These are phyloP conservation scores for Sporisorium scitamineum DNA, from an alignment of 1,284 basidiomycete genomes.

Conservation along the genomic window DNA sequence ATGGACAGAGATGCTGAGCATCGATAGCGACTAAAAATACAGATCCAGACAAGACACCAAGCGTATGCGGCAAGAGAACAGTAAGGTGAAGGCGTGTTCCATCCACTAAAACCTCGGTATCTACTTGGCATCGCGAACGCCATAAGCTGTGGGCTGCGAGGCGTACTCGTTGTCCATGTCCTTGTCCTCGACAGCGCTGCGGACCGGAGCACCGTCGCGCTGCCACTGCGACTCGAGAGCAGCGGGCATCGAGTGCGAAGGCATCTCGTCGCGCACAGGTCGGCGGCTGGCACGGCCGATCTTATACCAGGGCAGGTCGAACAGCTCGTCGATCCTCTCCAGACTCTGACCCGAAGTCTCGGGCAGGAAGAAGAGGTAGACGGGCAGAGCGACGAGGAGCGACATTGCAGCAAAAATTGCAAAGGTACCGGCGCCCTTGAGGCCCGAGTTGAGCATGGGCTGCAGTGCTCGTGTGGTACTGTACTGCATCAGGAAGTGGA, in stretches of 20 bases:
- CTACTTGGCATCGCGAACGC: conserved; percentile 39
- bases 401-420: conserved; percentile 42
- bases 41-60: neutral
- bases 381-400: conserved; percentile 32
- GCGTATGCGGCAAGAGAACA: neutral
- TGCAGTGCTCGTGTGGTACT: conserved; percentile 37
- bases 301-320: conserved; percentile 54
- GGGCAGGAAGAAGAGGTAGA: conserved; percentile 50
- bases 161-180: conserved; percentile 38
- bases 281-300: conserved; percentile 43
- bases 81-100: neutral
- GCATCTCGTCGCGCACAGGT: conserved; percentile 42
- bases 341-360: conserved; percentile 50
- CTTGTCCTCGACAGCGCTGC: conserved; percentile 27
- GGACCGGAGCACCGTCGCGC: conserved; percentile 2
- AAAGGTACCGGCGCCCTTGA: conserved; percentile 48
- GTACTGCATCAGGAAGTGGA: conserved; percentile 52
- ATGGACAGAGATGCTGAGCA: neutral
- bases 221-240: conserved; percentile 42
- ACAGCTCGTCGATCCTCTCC: conserved; percentile 52
- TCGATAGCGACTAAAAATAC: neutral
- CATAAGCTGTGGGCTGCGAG: conserved; percentile 13
- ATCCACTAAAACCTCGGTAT: neutral
- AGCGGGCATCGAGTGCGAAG: conserved; percentile 49
- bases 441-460: conserved; percentile 51